These are phyloP conservation scores for Isoetes engelmannii DNA, from an alignment of 83 land plant species.

Conservation along the genomic window DNA sequence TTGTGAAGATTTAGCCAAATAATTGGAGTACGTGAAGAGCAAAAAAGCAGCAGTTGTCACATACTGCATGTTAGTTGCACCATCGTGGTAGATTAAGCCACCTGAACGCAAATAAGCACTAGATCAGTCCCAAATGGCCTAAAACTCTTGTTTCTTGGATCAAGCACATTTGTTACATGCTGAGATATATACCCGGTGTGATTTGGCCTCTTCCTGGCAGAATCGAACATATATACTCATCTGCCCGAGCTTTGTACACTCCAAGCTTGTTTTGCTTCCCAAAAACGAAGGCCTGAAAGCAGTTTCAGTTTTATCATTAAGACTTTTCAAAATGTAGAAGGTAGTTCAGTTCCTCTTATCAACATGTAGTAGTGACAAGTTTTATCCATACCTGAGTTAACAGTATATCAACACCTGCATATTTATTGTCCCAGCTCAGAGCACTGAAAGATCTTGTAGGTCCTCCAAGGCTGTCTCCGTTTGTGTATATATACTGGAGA, in stretches of 20 bases:
- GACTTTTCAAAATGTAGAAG: too few species aligned
- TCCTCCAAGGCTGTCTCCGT: slow-evolving; percentile 11
- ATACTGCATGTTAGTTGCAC: slow-evolving; percentile 12
- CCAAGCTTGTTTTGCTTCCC: not conserved
- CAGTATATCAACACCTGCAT: not conserved
- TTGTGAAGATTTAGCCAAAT: not conserved
- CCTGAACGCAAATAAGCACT: not conserved
- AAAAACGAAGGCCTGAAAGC: not conserved
- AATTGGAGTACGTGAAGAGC: slow-evolving; percentile 7
- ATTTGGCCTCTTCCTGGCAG: not conserved
- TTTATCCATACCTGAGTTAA: not conserved
- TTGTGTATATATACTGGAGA: not conserved
- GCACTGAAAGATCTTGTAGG: not conserved
- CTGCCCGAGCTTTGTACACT: slow-evolving; percentile 12
- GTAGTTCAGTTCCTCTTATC: too few species aligned
- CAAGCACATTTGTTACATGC: not conserved
- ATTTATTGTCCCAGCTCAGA: slow-evolving; percentile 9
- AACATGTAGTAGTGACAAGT: too few species aligned
- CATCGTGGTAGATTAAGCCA: slow-evolving; percentile 7
- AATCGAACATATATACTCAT: slow-evolving; percentile 6
- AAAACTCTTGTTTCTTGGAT: not conserved
- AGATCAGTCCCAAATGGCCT: not conserved
- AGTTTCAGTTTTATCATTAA: too few species aligned
- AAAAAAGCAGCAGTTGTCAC: slow-evolving; percentile 8
- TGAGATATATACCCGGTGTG: not conserved